Conservation (phyloP, 805 yeast species). For the Dipodascus albidus region DNA sequence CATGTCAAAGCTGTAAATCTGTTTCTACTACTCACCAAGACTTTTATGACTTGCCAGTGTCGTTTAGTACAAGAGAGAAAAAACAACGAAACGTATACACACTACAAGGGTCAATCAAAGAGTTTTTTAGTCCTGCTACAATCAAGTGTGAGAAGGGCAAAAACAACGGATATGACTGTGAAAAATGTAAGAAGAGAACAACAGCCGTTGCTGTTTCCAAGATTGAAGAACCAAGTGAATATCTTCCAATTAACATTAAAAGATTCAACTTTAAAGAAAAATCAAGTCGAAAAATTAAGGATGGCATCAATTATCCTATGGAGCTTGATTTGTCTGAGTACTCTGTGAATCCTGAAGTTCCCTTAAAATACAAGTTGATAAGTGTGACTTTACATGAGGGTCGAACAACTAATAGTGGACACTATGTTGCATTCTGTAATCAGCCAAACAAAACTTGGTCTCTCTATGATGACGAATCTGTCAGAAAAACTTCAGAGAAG, state of each 20-base stretch:
- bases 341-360: conserved; percentile 22
- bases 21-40: conserved; percentile 84
- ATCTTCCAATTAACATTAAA: conserved; percentile 76
- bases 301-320: conserved; percentile 71
- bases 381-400: conserved; percentile 93
- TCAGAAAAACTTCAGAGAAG: conserved; percentile 58
- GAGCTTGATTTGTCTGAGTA: conserved; percentile 60
- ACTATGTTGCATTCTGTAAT: conserved; percentile 79
- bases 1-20: conserved; percentile 73
- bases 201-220: conserved; percentile 66
- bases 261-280: conserved; percentile 68
- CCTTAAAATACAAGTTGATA: conserved; percentile 56
- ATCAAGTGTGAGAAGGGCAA: conserved; percentile 43
- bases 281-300: conserved; percentile 66
- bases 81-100: conserved; percentile 33
- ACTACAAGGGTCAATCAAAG: conserved; percentile 62
- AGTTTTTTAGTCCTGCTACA: conserved; percentile 74
- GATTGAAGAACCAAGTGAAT: conserved; percentile 78
- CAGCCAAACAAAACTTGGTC: conserved; percentile 93
- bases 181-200: conserved; percentile 66
- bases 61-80: conserved; percentile 37
- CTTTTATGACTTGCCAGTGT: conserved; percentile 82
- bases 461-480: conserved; percentile 86
- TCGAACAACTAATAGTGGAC: conserved; percentile 84
- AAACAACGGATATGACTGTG: conserved; percentile 71